Evolutionary conservation across 2,329 filamentous ascomycete genomes (phyloP), one percentile per base, ranked within the genome.

Genomic region (Claviceps sp.): DNA sequence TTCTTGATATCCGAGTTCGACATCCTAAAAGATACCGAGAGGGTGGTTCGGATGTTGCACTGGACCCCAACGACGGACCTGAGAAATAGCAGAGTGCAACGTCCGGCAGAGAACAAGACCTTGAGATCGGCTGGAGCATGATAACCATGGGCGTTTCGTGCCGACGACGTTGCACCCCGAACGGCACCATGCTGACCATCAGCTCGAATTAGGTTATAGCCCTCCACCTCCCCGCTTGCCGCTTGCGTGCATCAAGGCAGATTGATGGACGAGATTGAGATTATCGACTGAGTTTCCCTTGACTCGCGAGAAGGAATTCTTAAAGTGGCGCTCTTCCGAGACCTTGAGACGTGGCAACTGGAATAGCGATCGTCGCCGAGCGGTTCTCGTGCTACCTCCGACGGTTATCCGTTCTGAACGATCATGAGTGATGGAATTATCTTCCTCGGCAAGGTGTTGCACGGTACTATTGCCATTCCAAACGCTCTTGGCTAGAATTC

Each of bases 11-110:
- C 46, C 52, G 43, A 47, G 47, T 37, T 43, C 30, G 8, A 34
- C 42, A 34, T 48, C 46, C n/a, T n/a, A n/a, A 20, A 38, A 40
- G 16, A 34, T 51, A 48, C 52, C 52, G 50, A 44, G 37, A 43
- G 46, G n/a, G 20, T 46, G 46, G 50, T 26, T 52, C 52, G 37
- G 50, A 34, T 51, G 50, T 52, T 30, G 43, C 50, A 49, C 24
- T 47, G 47, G 37, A 18, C 48, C 22, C 47, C 50, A 54, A 49
- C 22, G 46, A 38, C 50, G 42, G 45, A 47, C 20, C 34, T 20
- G 42, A n/a, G 24, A 34, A 37, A 43, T n/a, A 30, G 18, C 41
- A 50, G 30, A 38, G 42, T 50, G n/a, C 42, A 37, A 41, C 18
- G 26, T 38, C 9, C 22, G n/a, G 49, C 11, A 40, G 14, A 46